Percentiles rank a stretch among this genome's conserved stretches.
phyloP scores from a whole-genome alignment of 306 rosid genomes.

The Ochetophila trinervis region DNA sequence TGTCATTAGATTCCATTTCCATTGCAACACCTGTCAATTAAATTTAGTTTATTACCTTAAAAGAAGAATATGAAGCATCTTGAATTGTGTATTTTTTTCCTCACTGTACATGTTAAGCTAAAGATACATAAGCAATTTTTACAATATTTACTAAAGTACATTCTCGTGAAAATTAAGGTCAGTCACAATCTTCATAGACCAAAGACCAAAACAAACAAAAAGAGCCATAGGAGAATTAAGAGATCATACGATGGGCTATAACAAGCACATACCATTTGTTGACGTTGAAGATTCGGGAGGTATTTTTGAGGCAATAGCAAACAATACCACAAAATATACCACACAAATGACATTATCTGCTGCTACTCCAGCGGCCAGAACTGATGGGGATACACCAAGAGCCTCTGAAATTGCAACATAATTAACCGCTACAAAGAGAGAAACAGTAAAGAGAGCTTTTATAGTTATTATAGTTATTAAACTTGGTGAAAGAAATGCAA shows the following conservation, averaged over 20 bases:
- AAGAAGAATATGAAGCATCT: background rate
- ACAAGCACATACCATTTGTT: constrained; percentile 25
- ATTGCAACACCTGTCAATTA: constrained; percentile 34
- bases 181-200: too few relatives aligned
- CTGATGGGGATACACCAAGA: constrained; percentile 46
- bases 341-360: constrained; percentile 48
- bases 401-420: constrained; percentile 60
- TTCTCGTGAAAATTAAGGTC: background rate
- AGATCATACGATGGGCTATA: background rate
- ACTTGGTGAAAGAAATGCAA: background rate
- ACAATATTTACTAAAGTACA: background rate
- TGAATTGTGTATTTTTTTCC: background rate
- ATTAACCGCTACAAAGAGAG: constrained; percentile 40
- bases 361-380: constrained; percentile 53
- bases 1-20: constrained; percentile 25
- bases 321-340: constrained; percentile 36
- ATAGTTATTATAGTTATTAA: constrained; percentile 1
- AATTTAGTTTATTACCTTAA: background rate
- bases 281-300: constrained; percentile 32
- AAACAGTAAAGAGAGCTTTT: background rate
- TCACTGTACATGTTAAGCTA: background rate
- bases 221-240: background rate
- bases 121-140: background rate
- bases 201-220: too few relatives aligned
- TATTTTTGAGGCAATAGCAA: constrained; percentile 46